These are phyloP conservation scores for Hypomyces perniciosus DNA, from an alignment of 2,329 filamentous ascomycete species.

Conservation along the genomic window DNA sequence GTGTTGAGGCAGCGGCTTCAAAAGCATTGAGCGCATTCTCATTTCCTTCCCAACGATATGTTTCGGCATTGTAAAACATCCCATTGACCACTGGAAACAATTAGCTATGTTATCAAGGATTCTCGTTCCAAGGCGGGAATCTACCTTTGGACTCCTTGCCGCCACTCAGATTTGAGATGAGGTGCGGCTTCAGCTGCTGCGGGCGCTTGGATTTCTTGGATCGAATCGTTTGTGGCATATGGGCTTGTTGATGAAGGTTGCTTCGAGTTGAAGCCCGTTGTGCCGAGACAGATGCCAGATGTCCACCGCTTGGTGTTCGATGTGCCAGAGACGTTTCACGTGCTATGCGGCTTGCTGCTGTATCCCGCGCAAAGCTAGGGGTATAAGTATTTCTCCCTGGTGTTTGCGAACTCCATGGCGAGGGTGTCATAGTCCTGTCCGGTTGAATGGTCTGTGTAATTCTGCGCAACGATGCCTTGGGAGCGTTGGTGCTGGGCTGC, in stretches of 20 bases:
- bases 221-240: slow-evolving; percentile 37
- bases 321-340: slow-evolving; percentile 57
- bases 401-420: slow-evolving; percentile 49
- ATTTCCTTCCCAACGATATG: slow-evolving; percentile 92
- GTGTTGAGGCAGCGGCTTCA: slow-evolving; percentile 55
- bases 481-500: slow-evolving; percentile 64
- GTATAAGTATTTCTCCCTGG: slow-evolving; percentile 51
- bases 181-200: slow-evolving; percentile 69
- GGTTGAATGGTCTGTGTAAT: slow-evolving; percentile 49
- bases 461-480: slow-evolving; percentile 56
- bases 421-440: slow-evolving; percentile 47
- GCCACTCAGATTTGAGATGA: slow-evolving; percentile 77
- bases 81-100: slow-evolving; percentile 67
- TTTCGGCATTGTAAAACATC: slow-evolving; percentile 89
- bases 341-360: slow-evolving; percentile 58
- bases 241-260: slow-evolving; percentile 38
- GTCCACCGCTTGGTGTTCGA: slow-evolving; percentile 47
- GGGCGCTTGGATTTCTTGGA: slow-evolving; percentile 54
- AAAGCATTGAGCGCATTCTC: slow-evolving; percentile 79
- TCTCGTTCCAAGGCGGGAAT: slow-evolving; percentile 24
- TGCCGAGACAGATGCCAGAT: slow-evolving; percentile 49
- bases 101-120: slow-evolving; percentile 22
- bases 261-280: slow-evolving; percentile 48
- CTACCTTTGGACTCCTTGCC: slow-evolving; percentile 75
- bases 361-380: slow-evolving; percentile 60